Evolutionary conservation across 2,329 filamentous ascomycete species (phyloP), one percentile per base, ranked within the genome.

Genomic region (Sordariomycetes sp.): DNA sequence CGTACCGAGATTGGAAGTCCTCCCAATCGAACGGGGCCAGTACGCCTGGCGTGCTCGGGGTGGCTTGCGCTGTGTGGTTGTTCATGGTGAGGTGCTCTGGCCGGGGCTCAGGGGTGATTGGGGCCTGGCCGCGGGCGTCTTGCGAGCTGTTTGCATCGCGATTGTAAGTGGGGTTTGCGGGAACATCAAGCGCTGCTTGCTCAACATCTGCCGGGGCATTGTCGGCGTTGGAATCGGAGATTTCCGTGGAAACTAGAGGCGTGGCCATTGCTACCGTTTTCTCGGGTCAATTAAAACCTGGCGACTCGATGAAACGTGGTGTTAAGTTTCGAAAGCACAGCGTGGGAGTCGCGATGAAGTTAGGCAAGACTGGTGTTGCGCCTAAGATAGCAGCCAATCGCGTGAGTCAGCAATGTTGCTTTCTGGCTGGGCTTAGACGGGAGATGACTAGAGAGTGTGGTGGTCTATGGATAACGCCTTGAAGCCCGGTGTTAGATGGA

Each of bases 1-100:
- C 76, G 63, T 90, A 95, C 50, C 82, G 80, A 1, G 73, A 66
- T 68, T 90, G 78, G 35, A 96, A 84, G n/a, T 85, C 79, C 2
- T 84, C 75, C 90, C 90, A 96, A 69, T 91, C 82, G 64, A 88
- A 90, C 0, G 65, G 71, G 57, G 59, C 50, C n/a, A 62, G 56
- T 8, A 56, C 52, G n/a, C 57, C 58, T 0, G 78, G 76, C 1
- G 79, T 78, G 63, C 72, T 73, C n/a, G 76, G 75, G 12, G 75
- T 70, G 53, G 36, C 54, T 52, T 25, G 60, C 52, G 32, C 50
- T 8, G 53, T 57, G 42, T 42, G 32, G 45, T 39, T 53, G 28
- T 42, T 45, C 56, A 28, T 57, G 6, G 42, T n/a, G 3, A 52
- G 20, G n/a, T 58, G 58, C 6, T 57, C 58, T 17, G 35, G 24